A percentile compares a stretch with the other conserved stretches of the same genome.
Evolutionary conservation across 495 filamentous ascomycete species (phyloP).

Genomic region (Neurospora sp.): DNA sequence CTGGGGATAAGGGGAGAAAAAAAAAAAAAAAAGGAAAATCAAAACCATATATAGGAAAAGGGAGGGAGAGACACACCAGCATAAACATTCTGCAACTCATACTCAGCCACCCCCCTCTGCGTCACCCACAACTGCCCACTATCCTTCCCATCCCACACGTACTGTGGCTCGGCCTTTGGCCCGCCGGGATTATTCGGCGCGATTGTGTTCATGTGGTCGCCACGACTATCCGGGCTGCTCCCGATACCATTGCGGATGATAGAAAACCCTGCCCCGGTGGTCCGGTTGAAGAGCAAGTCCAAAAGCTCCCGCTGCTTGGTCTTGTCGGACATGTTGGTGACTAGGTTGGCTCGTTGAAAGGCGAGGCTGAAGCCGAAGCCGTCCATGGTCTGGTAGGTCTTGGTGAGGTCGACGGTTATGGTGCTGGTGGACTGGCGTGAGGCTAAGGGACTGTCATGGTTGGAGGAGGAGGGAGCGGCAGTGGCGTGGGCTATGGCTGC

Average conservation of each 20-base stretch:
- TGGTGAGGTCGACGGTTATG: slow-evolving; percentile 32
- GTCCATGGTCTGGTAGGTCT: slow-evolving; percentile 38
- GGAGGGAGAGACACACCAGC: slow-evolving; percentile 23
- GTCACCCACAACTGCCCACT: slow-evolving; percentile 42
- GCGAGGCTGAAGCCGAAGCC: slow-evolving; percentile 44
- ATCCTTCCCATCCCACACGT: slow-evolving; percentile 43
- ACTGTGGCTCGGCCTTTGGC: slow-evolving; percentile 30
- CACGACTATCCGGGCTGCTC: slow-evolving; percentile 31
- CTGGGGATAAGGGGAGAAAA: too few relatives aligned
- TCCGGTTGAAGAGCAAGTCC: slow-evolving; percentile 42
- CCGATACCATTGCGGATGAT: slow-evolving; percentile 50
- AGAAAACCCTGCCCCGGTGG: slow-evolving; percentile 40
- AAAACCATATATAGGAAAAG: neutral
- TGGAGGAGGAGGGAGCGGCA: neutral
- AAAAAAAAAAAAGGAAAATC: neutral
- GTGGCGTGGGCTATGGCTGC: neutral
- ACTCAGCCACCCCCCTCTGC: slow-evolving; percentile 36
- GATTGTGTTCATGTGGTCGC: slow-evolving; percentile 40
- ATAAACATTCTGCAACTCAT: slow-evolving; percentile 42
- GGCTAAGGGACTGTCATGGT: slow-evolving; percentile 3
- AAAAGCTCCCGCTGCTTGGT: slow-evolving; percentile 33
- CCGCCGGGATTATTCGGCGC: slow-evolving; percentile 35
- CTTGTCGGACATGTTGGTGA: slow-evolving; percentile 37
- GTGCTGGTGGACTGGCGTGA: slow-evolving; percentile 19
- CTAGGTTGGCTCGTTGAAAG: slow-evolving; percentile 44